A percentile compares a stretch with the other conserved stretches of the same genome.
phyloP scores from a whole-genome alignment of 306 rosid genomes.

The Citrullus colocynthis region DNA sequence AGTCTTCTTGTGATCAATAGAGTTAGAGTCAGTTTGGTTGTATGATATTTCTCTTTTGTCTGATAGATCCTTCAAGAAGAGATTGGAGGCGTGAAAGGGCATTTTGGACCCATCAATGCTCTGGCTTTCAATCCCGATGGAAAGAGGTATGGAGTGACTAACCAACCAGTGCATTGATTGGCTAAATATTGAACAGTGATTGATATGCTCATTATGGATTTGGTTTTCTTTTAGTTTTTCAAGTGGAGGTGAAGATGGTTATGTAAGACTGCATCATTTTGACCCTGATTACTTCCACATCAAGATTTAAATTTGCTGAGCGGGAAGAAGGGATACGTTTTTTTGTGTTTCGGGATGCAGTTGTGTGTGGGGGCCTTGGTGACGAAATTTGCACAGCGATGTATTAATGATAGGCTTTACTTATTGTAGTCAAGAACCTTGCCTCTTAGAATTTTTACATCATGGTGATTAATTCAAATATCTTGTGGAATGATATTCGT shows the following conservation, averaged over 20 bases:
- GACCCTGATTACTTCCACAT: slow-evolving; percentile 82
- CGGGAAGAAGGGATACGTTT: too few species aligned
- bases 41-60: neutral
- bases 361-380: neutral
- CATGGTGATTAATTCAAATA: neutral
- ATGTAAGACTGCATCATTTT: slow-evolving; percentile 80
- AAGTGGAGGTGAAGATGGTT: slow-evolving; percentile 98
- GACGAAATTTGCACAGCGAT: neutral
- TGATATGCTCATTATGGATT: neutral
- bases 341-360: neutral
- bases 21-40: neutral
- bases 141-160: slow-evolving; percentile 38
- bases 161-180: neutral
- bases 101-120: slow-evolving; percentile 95
- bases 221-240: slow-evolving; percentile 43
- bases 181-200: neutral
- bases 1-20: neutral
- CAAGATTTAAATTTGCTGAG: slow-evolving; percentile 36
- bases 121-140: slow-evolving; percentile 95
- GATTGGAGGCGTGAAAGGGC: slow-evolving; percentile 97
- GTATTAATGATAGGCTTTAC: neutral
- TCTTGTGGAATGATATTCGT: neutral
- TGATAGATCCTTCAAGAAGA: slow-evolving; percentile 90
- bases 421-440: neutral
- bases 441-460: neutral